Conservation (phyloP, 176 grass and related monocot genomes). For the Dendrocalamus sinicus region DNA sequence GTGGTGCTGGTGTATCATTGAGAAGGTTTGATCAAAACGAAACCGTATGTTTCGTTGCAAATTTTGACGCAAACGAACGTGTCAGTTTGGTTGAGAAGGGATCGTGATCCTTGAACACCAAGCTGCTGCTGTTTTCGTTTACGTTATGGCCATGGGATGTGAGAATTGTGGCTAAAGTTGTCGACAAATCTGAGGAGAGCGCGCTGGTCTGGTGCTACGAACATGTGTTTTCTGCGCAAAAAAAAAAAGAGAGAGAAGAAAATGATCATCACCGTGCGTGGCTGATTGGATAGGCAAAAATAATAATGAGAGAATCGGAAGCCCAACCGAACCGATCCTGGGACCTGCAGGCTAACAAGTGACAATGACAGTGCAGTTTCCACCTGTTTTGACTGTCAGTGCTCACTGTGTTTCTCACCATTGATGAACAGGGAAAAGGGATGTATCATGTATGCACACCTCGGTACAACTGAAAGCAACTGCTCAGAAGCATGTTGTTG, state of each 20-base stretch:
- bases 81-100: not conserved
- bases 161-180: too few relatives aligned
- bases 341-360: constrained; percentile 49
- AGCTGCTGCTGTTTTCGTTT: not conserved
- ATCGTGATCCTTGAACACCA: not conserved
- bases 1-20: not conserved
- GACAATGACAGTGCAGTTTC: too few relatives aligned
- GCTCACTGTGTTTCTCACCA: not conserved
- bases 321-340: constrained; percentile 40
- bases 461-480: not conserved
- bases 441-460: not conserved
- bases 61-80: too few relatives aligned
- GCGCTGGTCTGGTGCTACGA: not conserved
- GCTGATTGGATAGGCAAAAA: not conserved
- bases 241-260: too few relatives aligned
- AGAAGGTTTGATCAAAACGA: not conserved
- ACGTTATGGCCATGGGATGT: too few relatives aligned
- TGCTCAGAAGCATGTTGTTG: not conserved
- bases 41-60: too few relatives aligned
- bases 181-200: not conserved
- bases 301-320: too few relatives aligned
- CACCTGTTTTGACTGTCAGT: not conserved
- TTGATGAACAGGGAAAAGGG: constrained; percentile 12
- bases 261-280: too few relatives aligned
- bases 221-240: too few relatives aligned